phyloP scores from a whole-genome alignment of 1,139 yeast species.

The Yamadazyma triangularis region DNA sequence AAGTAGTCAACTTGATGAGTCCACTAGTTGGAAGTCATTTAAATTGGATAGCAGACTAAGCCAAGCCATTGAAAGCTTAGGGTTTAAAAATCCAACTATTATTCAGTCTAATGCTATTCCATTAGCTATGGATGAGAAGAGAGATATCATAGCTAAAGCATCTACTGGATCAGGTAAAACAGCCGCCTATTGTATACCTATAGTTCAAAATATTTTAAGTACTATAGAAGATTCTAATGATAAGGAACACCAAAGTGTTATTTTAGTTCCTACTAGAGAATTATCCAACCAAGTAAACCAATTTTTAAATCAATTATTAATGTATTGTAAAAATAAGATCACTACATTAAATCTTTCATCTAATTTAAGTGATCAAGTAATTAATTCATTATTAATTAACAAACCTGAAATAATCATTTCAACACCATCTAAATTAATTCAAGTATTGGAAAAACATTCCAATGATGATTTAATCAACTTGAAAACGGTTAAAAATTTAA shows the following conservation, averaged over 20 bases:
- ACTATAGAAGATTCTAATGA: constrained; percentile 14
- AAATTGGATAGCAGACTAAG: constrained; percentile 73
- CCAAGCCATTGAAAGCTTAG: constrained; percentile 81
- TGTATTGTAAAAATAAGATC: constrained; percentile 67
- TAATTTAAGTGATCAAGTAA: constrained; percentile 67
- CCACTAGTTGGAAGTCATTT: constrained; percentile 65
- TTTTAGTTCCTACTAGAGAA: constrained; percentile 84
- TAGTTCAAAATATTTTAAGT: constrained; percentile 60
- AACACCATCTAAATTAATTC: constrained; percentile 79
- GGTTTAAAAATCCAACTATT: constrained; percentile 80
- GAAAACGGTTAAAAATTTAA: constrained; percentile 59
- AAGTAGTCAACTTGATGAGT: constrained; percentile 61
- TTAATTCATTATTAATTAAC: constrained; percentile 63
- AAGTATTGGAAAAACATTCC: constrained; percentile 49
- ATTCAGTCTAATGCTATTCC: constrained; percentile 93
- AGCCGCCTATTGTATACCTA: constrained; percentile 77
- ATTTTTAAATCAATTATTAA: constrained; percentile 62
- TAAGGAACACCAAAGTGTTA: constrained; percentile 46
- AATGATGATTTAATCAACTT: constrained; percentile 32
- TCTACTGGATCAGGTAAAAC: constrained; percentile 92
- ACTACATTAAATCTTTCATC: constrained; percentile 71
- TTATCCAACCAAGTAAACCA: constrained; percentile 77
- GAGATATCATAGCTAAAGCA: constrained; percentile 85
- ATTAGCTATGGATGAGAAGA: constrained; percentile 77
- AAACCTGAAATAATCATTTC: constrained; percentile 79